Base-by-base conservation (phyloP, 306 rosid species). In the Acacia acuminata region DNA sequence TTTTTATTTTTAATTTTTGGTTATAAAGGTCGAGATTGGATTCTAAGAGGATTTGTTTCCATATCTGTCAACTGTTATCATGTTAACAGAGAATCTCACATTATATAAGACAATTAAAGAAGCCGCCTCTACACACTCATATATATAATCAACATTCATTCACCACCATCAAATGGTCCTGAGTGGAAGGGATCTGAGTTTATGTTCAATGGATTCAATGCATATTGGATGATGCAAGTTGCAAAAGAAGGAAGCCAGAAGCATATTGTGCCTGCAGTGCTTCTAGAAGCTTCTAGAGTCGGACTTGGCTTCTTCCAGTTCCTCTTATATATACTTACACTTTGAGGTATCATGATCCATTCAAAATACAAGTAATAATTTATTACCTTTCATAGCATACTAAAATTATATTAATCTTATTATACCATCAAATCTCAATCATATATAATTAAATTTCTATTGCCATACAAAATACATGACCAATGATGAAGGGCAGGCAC, bases 221-320 rank as follows among this genome's bases (percentile, higher is more conserved):
- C 90, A 5, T 89, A 83, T 17, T 87, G 90, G 92, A 83, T 85
- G 86, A 82, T 85, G 90, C 45, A 51, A 36, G 69, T 85, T 56
- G 90, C 89, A 0, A 38, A 79, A 7, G 84, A 89, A 50, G 76
- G 83, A 6, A 56, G 61, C 5, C 64, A 83, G 19, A 83, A 82
- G 73, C 34, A 12, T 34, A 82, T 68, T 75, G 79, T 87, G 19
- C 69, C 87, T 2, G 24, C 77, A 16, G 90, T 83, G 7, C 68
- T 89, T 19, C 73, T 71, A 2, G 84, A 83, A 24, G 88, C 89
- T 43, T 78, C 85, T 0, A 73, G 27, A 11, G 73, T 69, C 3
- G 90, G 87, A 14, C 88, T 87, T 67, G 71, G 22, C 68, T 73
- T 73, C 61, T 87, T 89, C 53, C 82, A 83, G 88, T 90, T 89